These are phyloP conservation scores for Musa acuminata DNA, from an alignment of 176 grass and related monocot genomes.

Conservation along the genomic window DNA sequence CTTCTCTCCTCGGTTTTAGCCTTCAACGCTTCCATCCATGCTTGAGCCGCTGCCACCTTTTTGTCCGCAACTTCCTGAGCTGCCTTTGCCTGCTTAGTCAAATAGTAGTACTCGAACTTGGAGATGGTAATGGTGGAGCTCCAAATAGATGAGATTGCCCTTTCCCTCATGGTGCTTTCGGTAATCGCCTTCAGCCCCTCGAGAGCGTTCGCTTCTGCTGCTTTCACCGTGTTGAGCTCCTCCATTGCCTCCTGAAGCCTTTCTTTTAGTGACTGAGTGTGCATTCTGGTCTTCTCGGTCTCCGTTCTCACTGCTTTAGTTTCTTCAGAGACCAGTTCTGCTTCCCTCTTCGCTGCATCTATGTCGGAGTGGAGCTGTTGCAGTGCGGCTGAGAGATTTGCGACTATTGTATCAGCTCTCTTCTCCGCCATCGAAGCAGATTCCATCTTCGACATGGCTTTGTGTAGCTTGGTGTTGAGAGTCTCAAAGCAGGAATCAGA, in stretches of 20 bases:
- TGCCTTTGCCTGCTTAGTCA: slow-evolving; percentile 10
- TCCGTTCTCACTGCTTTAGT: background rate
- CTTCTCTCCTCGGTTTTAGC: background rate
- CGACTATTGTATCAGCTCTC: slow-evolving; percentile 1
- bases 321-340: background rate
- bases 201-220: background rate
- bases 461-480: slow-evolving; percentile 1
- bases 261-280: background rate
- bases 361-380: slow-evolving; percentile 3
- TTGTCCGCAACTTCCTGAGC: slow-evolving; percentile 10
- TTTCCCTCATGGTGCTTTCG: slow-evolving; percentile 15
- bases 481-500: background rate
- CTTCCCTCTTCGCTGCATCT: background rate
- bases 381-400: slow-evolving; percentile 9
- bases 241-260: background rate
- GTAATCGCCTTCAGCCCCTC: background rate
- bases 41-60: slow-evolving; percentile 9
- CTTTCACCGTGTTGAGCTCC: background rate
- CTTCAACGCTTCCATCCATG: slow-evolving; percentile 6
- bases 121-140: slow-evolving; percentile 9
- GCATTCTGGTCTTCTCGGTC: background rate
- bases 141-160: slow-evolving; percentile 4
- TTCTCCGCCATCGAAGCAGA: slow-evolving; percentile 5
- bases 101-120: slow-evolving; percentile 9
- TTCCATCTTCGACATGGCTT: slow-evolving; percentile 12